These are phyloP conservation scores for Amanita pallidorosea DNA, from an alignment of 768 basidiomycete genomes.

Conservation along the genomic window DNA sequence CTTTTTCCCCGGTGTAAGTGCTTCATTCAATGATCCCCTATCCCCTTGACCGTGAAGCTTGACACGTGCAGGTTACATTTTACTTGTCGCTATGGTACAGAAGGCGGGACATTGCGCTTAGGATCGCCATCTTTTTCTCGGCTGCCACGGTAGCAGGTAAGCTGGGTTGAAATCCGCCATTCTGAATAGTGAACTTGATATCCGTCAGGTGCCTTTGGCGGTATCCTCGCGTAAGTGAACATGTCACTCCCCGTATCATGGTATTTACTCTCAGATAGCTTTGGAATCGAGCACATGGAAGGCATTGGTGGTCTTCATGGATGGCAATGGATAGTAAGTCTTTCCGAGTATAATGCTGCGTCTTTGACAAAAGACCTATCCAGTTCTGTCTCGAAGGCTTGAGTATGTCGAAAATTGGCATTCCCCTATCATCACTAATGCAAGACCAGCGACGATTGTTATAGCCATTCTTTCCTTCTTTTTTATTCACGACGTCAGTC, in stretches of 20 bases:
- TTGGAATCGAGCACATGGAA: constrained; percentile 33
- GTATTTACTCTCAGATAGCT: constrained; percentile 24
- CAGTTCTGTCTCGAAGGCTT: constrained; percentile 39
- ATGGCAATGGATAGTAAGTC: constrained; percentile 40
- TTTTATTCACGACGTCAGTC: constrained; percentile 41
- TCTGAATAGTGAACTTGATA: background rate
- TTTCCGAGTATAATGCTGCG: background rate
- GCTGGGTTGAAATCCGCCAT: background rate
- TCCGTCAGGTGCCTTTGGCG: constrained; percentile 31
- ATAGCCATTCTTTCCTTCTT: constrained; percentile 34
- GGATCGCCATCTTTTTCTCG: constrained; percentile 55
- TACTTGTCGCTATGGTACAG: constrained; percentile 54
- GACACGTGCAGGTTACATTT: constrained; percentile 21
- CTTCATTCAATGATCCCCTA: background rate
- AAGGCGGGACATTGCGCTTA: constrained; percentile 41
- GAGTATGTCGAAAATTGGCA: constrained; percentile 6
- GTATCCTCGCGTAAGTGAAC: constrained; percentile 33
- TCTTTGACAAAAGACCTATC: background rate
- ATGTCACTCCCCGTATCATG: background rate
- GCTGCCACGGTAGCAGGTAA: constrained; percentile 45
- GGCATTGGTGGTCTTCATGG: constrained; percentile 26
- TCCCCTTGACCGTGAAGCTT: background rate
- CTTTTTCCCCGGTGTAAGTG: constrained; percentile 25
- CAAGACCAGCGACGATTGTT: constrained; percentile 20
- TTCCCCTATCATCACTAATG: background rate